A percentile compares a stretch with the other conserved stretches of the same genome.
These are phyloP conservation scores for Penicillium steckii DNA, from an alignment of 495 filamentous ascomycete genomes.

Conservation along the genomic window DNA sequence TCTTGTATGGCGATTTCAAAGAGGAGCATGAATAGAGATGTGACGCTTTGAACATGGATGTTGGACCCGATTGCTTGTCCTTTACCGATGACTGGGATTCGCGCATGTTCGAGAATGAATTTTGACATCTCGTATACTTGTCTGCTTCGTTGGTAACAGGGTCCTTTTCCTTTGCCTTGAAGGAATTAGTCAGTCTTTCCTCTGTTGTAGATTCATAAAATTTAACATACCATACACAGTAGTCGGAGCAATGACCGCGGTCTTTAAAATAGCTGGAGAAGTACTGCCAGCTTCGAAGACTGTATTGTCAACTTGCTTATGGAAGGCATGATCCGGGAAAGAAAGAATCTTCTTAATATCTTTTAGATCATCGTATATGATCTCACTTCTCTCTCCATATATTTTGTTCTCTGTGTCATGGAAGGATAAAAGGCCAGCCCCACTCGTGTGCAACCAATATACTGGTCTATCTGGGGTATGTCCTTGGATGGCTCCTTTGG, in stretches of 20 bases:
- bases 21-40: constrained; percentile 52
- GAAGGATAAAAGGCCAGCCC: constrained; percentile 13
- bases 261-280: constrained; percentile 39
- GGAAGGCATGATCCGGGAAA: constrained; percentile 41
- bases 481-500: constrained; percentile 24
- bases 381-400: not conserved
- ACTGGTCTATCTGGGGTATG: constrained; percentile 26
- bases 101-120: constrained; percentile 47
- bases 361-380: constrained; percentile 44
- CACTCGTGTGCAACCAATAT: constrained; percentile 40
- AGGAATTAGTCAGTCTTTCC: not conserved
- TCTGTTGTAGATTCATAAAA: constrained; percentile 54
- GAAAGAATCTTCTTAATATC: constrained; percentile 41
- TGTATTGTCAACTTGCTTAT: constrained; percentile 49
- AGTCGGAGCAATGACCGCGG: not conserved
- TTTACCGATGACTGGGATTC: constrained; percentile 32
- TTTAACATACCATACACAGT: not conserved
- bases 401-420: constrained; percentile 3
- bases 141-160: constrained; percentile 55
- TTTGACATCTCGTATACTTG: constrained; percentile 55
- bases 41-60: constrained; percentile 61
- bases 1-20: constrained; percentile 51
- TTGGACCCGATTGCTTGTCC: constrained; percentile 59
- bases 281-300: constrained; percentile 32
- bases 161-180: constrained; percentile 49